Conservation (phyloP, 1,139 yeast species). For the Diutina neorugosa region DNA sequence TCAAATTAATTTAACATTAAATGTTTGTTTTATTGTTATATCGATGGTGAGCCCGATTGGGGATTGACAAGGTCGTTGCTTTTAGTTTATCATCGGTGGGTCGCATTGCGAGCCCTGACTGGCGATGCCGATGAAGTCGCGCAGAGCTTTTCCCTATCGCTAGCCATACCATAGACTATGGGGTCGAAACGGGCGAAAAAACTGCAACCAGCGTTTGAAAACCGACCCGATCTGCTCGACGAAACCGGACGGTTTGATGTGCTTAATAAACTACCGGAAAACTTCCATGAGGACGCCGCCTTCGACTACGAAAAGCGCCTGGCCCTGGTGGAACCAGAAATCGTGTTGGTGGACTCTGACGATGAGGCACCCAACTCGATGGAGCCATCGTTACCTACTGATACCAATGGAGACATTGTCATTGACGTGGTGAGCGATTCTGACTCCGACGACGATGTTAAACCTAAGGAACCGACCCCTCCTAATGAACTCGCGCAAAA, state of each 20-base stretch:
- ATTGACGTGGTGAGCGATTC: not conserved
- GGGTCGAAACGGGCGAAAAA: not conserved
- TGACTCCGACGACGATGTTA: not conserved
- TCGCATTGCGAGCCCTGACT: not conserved
- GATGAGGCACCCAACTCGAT: not conserved
- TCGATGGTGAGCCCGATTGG: no score
- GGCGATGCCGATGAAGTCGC: not conserved
- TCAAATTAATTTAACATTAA: no score
- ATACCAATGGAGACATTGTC: not conserved
- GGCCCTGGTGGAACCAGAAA: slow-evolving; percentile 4
- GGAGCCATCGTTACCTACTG: not conserved
- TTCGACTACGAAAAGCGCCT: slow-evolving; percentile 1
- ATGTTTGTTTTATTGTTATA: no score
- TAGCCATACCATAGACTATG: not conserved
- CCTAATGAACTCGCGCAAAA: slow-evolving; percentile 32
- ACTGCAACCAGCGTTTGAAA: not conserved
- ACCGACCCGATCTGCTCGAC: not conserved
- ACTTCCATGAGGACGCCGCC: not conserved
- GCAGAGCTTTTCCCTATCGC: not conserved
- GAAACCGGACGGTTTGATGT: not conserved
- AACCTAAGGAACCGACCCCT: not conserved
- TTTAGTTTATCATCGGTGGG: no score
- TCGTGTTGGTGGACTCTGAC: slow-evolving; percentile 1
- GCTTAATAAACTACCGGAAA: not conserved
- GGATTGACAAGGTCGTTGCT: no score